Evolutionary conservation across 192 early-diverging fungal species (phyloP).

Genomic region (Rhizoclosmatium globosum): DNA sequence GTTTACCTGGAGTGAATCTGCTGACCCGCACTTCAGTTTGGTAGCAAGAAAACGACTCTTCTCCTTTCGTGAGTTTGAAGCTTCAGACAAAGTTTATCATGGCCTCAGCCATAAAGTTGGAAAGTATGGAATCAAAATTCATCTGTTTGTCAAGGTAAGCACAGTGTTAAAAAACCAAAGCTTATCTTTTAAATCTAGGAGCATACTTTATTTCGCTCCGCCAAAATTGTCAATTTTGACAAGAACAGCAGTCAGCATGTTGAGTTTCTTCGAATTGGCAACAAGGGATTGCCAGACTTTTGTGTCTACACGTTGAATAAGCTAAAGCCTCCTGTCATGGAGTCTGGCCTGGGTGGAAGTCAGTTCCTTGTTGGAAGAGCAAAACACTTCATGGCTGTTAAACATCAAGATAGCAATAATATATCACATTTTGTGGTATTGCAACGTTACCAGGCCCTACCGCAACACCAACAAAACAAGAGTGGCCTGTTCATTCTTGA

Average conservation of each 20-base stretch:
- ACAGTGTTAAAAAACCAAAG: not conserved
- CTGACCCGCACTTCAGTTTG: not conserved
- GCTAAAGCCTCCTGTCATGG: not conserved
- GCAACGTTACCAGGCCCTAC: too few relatives aligned
- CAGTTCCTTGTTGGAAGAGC: slow-evolving; percentile 3
- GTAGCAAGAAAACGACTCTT: not conserved
- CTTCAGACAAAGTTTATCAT: not conserved
- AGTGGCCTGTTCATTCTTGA: too few relatives aligned
- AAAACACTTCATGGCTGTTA: too few relatives aligned
- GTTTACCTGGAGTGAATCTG: too few relatives aligned
- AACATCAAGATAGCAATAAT: too few relatives aligned
- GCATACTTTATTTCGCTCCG: not conserved
- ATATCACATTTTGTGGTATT: too few relatives aligned
- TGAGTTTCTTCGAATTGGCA: not conserved
- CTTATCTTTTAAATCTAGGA: not conserved
- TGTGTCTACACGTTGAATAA: not conserved
- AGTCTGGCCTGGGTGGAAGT: not conserved
- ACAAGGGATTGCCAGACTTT: not conserved
- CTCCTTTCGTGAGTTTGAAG: not conserved
- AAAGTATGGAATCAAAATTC: not conserved
- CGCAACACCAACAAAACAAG: too few relatives aligned
- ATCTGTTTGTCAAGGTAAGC: too few relatives aligned
- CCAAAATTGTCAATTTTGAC: not conserved
- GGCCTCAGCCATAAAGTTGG: not conserved
- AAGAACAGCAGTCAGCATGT: not conserved